A percentile compares a stretch with the other conserved stretches of the same genome.
Conservation (phyloP, 164 flowering plant species). For the Annona cherimola region DNA sequence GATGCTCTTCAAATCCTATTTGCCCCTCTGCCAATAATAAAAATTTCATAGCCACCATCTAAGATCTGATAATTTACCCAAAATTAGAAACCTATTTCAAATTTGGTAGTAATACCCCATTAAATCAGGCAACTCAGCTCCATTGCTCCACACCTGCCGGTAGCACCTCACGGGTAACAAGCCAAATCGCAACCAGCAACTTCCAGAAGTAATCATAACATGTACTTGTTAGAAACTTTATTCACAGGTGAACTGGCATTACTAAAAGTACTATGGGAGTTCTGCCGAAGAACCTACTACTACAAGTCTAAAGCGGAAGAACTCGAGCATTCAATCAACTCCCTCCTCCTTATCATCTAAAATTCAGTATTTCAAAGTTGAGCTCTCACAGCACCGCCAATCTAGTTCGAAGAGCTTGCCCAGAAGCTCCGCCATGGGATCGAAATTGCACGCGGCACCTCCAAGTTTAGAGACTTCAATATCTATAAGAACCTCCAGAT, state of each 20-base stretch:
- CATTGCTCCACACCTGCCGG: no score
- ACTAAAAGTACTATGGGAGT: slow-evolving; percentile 30
- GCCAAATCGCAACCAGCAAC: no score
- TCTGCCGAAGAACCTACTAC: slow-evolving; percentile 30
- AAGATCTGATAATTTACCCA: no score
- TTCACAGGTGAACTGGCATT: slow-evolving; percentile 65
- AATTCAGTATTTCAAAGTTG: slow-evolving; percentile 64
- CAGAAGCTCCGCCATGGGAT: slow-evolving; percentile 35
- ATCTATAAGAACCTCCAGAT: slow-evolving; percentile 50
- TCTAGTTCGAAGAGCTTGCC: slow-evolving; percentile 45
- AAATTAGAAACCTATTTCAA: no score
- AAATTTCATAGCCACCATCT: no score
- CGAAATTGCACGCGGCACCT: slow-evolving; percentile 43
- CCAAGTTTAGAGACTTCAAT: slow-evolving; percentile 45
- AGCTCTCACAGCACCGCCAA: slow-evolving; percentile 48
- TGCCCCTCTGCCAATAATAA: no score
- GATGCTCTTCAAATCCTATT: no score
- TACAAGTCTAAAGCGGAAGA: slow-evolving; percentile 46
- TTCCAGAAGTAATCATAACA: no score
- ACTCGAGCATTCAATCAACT: slow-evolving; percentile 26
- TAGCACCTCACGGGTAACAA: no score
- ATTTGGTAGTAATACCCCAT: no score
- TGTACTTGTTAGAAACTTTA: slow-evolving; percentile 8
- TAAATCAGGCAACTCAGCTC: no score
- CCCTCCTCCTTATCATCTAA: slow-evolving; percentile 51